Conservation (phyloP, 2,329 filamentous ascomycete genomes). For the Aspergillus puulaauensis region DNA sequence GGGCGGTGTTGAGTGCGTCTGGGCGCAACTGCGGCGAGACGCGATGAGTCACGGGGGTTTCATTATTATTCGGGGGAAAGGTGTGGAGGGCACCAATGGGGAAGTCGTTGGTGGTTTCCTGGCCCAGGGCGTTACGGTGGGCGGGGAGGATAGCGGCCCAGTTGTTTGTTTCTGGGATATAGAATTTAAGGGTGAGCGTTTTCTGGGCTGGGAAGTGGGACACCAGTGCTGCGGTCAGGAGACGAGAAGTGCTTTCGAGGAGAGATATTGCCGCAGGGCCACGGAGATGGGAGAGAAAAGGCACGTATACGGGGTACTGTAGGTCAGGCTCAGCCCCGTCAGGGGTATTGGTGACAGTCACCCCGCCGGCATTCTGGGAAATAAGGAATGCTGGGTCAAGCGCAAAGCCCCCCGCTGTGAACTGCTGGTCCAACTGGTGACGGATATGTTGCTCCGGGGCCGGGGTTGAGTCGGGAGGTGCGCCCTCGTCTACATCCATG, state of each 20-base stretch:
- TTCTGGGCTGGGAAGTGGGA: constrained; percentile 12
- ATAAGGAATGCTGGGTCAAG: constrained; percentile 11
- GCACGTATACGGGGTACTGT: constrained; percentile 17
- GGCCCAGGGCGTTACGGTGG: constrained; percentile 9
- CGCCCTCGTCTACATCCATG: constrained; percentile 16
- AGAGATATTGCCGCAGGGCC: constrained; percentile 5
- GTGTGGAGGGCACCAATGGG: constrained; percentile 16
- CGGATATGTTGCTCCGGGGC: constrained; percentile 14
- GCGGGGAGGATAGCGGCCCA: constrained; percentile 15
- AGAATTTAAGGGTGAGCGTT: constrained; percentile 16
- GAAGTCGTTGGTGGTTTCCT: constrained; percentile 4
- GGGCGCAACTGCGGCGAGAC: constrained; percentile 6
- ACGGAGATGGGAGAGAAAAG: constrained; percentile 14
- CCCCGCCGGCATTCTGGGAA: constrained; percentile 6
- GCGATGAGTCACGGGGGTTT: constrained; percentile 2
- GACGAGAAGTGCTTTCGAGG: constrained; percentile 14
- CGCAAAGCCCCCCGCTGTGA: constrained; percentile 2
- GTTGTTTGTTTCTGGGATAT: constrained; percentile 8
- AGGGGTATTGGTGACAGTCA: constrained; percentile 17
- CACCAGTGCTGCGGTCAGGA: constrained; percentile 13
- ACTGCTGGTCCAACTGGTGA: constrained; percentile 13
- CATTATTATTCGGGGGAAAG: background rate
- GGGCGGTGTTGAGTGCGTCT: background rate
- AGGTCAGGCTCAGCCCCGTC: constrained; percentile 9
- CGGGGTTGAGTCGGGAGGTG: constrained; percentile 1